Evolutionary conservation across 108 stramenopile species (phyloP).

Genomic region (Skeletonema potamos): DNA sequence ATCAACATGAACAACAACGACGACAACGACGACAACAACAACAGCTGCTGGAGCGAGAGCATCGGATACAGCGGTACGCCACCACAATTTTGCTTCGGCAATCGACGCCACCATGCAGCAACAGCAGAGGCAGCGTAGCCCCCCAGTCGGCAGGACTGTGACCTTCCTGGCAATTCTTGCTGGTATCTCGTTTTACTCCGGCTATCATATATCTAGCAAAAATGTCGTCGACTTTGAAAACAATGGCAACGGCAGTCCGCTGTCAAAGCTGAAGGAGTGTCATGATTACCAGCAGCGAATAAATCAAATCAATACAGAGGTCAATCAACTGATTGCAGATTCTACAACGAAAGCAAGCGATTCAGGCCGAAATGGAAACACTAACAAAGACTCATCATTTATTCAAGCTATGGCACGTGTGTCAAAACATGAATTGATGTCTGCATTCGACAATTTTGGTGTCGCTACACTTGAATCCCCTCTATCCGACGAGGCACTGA

Average conservation of each 20-base stretch:
- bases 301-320: neutral
- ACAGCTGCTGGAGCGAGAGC: no score
- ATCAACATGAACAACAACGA: no score
- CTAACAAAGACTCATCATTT: neutral
- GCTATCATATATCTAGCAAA: neutral
- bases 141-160: neutral
- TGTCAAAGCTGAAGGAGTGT: neutral
- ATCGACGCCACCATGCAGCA: neutral
- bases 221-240: neutral
- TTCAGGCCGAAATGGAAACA: neutral
- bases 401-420: neutral
- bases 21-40: no score
- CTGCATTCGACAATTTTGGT: constrained; percentile 6
- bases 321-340: neutral
- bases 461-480: neutral
- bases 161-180: neutral
- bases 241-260: neutral
- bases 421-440: constrained; percentile 3
- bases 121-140: neutral
- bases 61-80: no score
- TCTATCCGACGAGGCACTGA: neutral
- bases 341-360: neutral
- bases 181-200: neutral
- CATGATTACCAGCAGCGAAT: neutral
- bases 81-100: no score